Conservation (phyloP, 108 stramenopile genomes). For the Cyclostephanos tholiformis region DNA sequence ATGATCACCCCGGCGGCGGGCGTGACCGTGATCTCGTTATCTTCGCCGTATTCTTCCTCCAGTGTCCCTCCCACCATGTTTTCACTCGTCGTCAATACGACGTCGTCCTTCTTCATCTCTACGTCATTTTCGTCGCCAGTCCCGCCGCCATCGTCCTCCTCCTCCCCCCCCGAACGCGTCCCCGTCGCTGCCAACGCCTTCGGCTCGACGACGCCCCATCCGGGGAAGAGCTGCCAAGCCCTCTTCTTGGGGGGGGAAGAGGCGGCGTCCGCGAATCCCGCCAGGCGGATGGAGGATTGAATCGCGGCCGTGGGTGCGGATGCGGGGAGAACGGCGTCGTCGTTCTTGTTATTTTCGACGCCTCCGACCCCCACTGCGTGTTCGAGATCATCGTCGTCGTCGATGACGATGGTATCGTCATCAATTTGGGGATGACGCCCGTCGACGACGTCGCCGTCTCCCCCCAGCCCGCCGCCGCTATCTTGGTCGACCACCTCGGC, state of each 20-base stretch:
- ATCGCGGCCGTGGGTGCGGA: background rate
- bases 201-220: background rate
- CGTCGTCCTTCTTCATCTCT: background rate
- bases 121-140: background rate
- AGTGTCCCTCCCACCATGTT: background rate
- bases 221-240: background rate
- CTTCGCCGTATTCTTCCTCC: background rate
- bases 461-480: background rate
- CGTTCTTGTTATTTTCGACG: background rate
- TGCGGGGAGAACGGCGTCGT: background rate
- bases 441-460: background rate
- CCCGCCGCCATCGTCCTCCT: too few relatives aligned
- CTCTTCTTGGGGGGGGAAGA: constrained; percentile 8
- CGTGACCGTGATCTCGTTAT: background rate
- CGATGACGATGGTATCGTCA: background rate
- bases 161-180: too few relatives aligned
- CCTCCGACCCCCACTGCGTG: background rate
- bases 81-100: background rate
- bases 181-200: background rate
- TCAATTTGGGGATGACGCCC: background rate
- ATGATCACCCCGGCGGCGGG: constrained; percentile 5
- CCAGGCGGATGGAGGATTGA: constrained; percentile 10
- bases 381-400: background rate
- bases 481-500: constrained; percentile 4
- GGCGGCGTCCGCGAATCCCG: constrained; percentile 41